Conservation (phyloP, 208 protist species). For the Leishmania amazonensis region DNA sequence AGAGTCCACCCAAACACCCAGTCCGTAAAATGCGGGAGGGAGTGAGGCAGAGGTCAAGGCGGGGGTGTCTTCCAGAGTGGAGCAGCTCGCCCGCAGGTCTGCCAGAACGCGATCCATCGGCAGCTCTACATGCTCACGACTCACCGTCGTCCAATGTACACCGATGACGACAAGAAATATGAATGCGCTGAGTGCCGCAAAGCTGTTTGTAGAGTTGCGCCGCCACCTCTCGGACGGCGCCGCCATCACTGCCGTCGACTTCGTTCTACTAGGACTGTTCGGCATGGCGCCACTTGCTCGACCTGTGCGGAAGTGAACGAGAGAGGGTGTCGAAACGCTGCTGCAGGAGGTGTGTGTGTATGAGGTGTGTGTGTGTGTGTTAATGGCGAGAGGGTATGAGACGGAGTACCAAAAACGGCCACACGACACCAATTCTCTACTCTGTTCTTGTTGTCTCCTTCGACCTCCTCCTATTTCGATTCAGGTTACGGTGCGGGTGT, state of each 20-base stretch:
- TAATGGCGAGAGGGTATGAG: neutral
- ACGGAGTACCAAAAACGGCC: neutral
- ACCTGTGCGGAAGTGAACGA: neutral
- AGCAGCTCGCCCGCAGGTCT: constrained; percentile 30
- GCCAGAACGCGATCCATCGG: constrained; percentile 42
- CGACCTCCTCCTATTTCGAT: neutral
- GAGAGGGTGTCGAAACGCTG: neutral
- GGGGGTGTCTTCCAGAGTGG: neutral
- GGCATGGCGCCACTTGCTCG: neutral
- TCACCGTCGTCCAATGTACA: constrained; percentile 57
- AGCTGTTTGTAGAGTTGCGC: constrained; percentile 23
- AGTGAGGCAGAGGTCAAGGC: neutral
- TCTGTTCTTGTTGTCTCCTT: neutral
- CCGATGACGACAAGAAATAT: constrained; percentile 32
- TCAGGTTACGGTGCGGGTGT: neutral
- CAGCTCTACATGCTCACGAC: constrained; percentile 43
- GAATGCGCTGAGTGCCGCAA: constrained; percentile 18
- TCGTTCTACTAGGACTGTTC: neutral
- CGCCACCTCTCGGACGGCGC: constrained; percentile 18
- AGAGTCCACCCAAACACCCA: constrained; percentile 72
- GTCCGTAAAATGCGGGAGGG: constrained; percentile 48
- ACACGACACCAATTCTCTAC: neutral
- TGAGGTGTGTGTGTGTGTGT: neutral
- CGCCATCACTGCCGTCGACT: neutral
- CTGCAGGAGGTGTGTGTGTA: neutral